Evolutionary conservation across 2,329 filamentous ascomycete genomes (phyloP).

Genomic region (Penicillium sumatraense): DNA sequence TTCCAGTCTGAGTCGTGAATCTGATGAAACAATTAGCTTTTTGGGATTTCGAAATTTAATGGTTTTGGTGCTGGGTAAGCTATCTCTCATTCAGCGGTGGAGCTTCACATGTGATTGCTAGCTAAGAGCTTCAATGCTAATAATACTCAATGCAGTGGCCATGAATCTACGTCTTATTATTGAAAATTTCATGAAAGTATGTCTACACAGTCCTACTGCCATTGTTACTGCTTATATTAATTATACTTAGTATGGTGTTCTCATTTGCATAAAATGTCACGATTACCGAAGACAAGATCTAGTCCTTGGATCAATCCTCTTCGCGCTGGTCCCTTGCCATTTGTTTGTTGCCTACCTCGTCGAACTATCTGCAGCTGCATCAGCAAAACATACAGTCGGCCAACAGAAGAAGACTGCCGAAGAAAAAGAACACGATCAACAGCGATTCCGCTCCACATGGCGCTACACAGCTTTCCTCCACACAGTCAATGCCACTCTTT

Average conservation of each 20-base stretch:
- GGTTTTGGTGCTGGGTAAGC: conserved; percentile 83
- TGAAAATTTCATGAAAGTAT: conserved; percentile 92
- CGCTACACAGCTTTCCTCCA: conserved; percentile 78
- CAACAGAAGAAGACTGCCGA: conserved; percentile 62
- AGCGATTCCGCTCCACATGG: conserved; percentile 76
- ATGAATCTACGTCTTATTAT: conserved; percentile 94
- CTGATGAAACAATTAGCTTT: conserved; percentile 76
- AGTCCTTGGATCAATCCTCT: conserved; percentile 74
- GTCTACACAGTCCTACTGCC: too few relatives aligned
- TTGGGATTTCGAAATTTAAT: conserved; percentile 94
- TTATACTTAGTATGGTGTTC: conserved; percentile 76
- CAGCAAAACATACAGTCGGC: conserved; percentile 71
- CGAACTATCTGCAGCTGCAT: conserved; percentile 78
- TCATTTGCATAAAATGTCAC: conserved; percentile 90
- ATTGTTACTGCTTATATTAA: too few relatives aligned
- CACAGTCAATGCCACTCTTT: conserved; percentile 79
- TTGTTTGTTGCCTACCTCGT: conserved; percentile 89
- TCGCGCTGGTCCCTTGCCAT: conserved; percentile 86
- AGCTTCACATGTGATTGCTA: background rate
- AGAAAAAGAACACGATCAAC: conserved; percentile 63
- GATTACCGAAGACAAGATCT: conserved; percentile 82
- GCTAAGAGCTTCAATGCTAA: background rate
- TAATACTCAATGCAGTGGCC: conserved; percentile 63
- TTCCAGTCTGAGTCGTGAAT: conserved; percentile 86
- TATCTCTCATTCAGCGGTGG: background rate